Evolutionary conservation across 176 grass and related monocot genomes (phyloP), one percentile per base, ranked within the genome.

Genomic region (Raddia guianensis): DNA sequence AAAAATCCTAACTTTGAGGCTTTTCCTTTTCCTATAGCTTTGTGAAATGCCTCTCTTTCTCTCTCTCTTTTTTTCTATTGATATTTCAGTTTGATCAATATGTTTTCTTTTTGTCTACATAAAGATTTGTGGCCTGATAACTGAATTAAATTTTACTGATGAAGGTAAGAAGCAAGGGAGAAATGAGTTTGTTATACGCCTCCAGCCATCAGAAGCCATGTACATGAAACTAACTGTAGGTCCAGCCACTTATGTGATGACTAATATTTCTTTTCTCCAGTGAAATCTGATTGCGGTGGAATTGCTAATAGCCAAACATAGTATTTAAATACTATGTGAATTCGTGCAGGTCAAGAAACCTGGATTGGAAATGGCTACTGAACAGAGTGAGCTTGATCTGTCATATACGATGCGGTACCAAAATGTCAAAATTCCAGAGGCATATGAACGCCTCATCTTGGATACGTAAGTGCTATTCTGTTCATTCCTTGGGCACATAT

Each of bases 211-310:
- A 88, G 97, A 99, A 82, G 91, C 97, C 70, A 99, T 99, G 97
- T 99, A 99, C 79, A 96, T 96, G 97, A 99, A 99, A 75, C 67
- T 99, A 70, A 99, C 97, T 74, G 97, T 99, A 91, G 91, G 95
- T 90, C 15, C 19, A 80, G 77, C 60, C 70, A 84, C 7, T 70
- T 66, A 33, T 65, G 5, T 63, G 8, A 75, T 34, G 48, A 48
- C 20, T 66, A 46, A 54, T 75, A 9, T 53, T 42, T 52, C 55
- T 37, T 64, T 85, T 57, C 32, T 73, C 34, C 12, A 68, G 11
- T 70, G 12, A 68, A 62, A 34, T 9, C 54, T 35, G 33, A 70
- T 9, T 75, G 21, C 54, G 56, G n/a, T 19, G 51, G 16, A 56
- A 50, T 75, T 40, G n/a, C 16, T 76, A n/a, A 85, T 82, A 0